Percentiles rank a stretch among this genome's conserved stretches.
Evolutionary conservation across 257 asterid species (phyloP).

Genomic region (Craterostigma plantagineum): DNA sequence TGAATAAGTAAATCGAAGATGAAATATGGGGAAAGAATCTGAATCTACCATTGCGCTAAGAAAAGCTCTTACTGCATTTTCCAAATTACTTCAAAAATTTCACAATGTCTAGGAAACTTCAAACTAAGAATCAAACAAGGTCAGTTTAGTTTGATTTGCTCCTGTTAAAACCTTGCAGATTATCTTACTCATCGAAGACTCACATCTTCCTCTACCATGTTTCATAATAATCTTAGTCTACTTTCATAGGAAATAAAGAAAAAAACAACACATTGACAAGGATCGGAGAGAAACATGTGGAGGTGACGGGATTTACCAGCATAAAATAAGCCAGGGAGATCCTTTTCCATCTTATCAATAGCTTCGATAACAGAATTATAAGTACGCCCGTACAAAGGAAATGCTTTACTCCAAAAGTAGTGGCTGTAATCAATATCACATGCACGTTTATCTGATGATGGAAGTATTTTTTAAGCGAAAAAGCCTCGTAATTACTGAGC

Average conservation of each 20-base stretch:
- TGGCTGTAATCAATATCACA: conserved; percentile 36
- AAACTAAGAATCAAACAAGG: no score
- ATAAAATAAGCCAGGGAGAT: conserved; percentile 74
- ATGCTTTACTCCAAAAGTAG: conserved; percentile 72
- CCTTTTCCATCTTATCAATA: conserved; percentile 65
- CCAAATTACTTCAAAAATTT: not conserved
- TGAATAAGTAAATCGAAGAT: conserved; percentile 13
- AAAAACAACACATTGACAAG: not conserved
- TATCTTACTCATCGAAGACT: not conserved
- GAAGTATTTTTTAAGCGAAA: not conserved
- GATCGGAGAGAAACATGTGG: not conserved
- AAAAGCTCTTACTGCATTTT: no score
- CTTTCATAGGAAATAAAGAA: no score
- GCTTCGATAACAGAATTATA: conserved; percentile 47
- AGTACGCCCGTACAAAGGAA: conserved; percentile 58
- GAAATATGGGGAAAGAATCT: not conserved
- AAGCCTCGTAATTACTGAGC: not conserved
- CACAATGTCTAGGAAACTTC: no score
- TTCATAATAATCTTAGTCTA: not conserved
- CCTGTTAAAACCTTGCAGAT: no score
- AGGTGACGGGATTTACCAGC: conserved; percentile 38
- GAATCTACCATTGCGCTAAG: not conserved
- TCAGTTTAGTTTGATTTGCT: no score
- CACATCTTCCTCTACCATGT: not conserved
- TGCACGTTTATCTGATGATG: not conserved